Base-by-base conservation (phyloP, 441 rosid genomes). In the Adansonia grandidieri region DNA sequence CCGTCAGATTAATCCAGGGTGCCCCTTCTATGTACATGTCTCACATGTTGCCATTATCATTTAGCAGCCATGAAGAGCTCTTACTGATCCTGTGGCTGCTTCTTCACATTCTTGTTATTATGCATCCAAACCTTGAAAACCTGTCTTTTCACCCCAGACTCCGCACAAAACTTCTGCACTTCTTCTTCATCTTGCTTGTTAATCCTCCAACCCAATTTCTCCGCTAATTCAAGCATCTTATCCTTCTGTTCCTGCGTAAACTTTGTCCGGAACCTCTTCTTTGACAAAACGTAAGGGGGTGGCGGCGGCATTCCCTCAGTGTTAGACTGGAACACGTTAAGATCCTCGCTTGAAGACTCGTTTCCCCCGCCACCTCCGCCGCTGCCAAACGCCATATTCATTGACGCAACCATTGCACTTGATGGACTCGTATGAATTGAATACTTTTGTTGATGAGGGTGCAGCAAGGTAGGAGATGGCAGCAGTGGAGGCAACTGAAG, bases 41-140 rank as follows among this genome's bases (percentile, higher is more conserved):
- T 67, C 44, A 74, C 50, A 74, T 45, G 15, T 47, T 7, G 3
- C 45, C 32, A 10, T 47, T 5, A 62, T 24, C 48, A 37, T 51
- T 24, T 20, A 14, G 28, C 9, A 19, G 10, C 56, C 51, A 45
- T 44, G 72, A 20, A 48, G 19, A 2, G 40, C 14, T 68, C 37
- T 17, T 42, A 40, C 40, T 42, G 42, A 37, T 37, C 78, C 47
- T 68, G 77, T 15, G 75, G 87, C 78, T 88, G 86, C 84, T 90
- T 93, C 91, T 82, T 92, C 45, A 83, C 82, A 78, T 78, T 91
- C 92, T 96, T 96, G 82, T 96, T 96, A 81, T 96, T 96, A 73
- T 96, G 98, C 99, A 96, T 96, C 99, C 99, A 96, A 9, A 96
- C 99, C 84, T 94, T 94, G 81, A 96, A 91, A 37, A 92, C 98